A percentile compares a stretch with the other conserved stretches of the same genome.
Conservation (phyloP, 352 stramenopile genomes). For the Phytopythium mirpurense region DNA sequence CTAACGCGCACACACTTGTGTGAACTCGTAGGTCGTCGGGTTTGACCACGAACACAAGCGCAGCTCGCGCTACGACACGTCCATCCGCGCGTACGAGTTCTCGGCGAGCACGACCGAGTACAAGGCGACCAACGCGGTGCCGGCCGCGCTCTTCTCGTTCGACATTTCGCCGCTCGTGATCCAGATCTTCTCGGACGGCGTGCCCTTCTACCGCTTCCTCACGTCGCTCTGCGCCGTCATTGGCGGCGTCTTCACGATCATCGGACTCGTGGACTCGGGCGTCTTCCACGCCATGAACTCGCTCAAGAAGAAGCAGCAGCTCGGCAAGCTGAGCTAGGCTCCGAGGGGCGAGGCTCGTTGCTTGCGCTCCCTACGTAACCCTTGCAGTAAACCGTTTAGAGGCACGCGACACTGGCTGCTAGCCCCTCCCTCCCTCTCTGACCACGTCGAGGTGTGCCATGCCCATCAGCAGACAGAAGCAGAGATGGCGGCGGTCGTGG, state of each 20-base stretch:
- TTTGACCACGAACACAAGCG: conserved; percentile 63
- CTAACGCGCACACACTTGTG: too few relatives aligned
- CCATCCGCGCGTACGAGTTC: conserved; percentile 70
- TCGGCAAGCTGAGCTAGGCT: conserved; percentile 66
- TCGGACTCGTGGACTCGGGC: conserved; percentile 76
- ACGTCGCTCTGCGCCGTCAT: conserved; percentile 81
- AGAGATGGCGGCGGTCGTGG: conserved; percentile 15
- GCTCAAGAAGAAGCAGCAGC: conserved; percentile 80
- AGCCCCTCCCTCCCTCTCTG: too few relatives aligned
- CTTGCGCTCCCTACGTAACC: neutral
- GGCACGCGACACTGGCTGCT: neutral
- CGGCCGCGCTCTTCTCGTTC: conserved; percentile 69
- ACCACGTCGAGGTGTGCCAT: too few relatives aligned
- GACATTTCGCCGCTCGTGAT: conserved; percentile 81
- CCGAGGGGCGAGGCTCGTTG: neutral
- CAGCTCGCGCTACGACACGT: conserved; percentile 42
- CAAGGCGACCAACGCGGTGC: conserved; percentile 46
- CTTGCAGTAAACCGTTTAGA: conserved; percentile 3
- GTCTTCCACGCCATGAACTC: conserved; percentile 80
- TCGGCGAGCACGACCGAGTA: conserved; percentile 77
- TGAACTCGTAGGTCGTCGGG: conserved; percentile 50
- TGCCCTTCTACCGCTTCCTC: conserved; percentile 84
- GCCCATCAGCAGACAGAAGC: neutral
- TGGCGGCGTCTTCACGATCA: conserved; percentile 79
- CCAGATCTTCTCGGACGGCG: conserved; percentile 50